Conservation (phyloP, 176 grass and related monocot species). For the Oryza punctata region DNA sequence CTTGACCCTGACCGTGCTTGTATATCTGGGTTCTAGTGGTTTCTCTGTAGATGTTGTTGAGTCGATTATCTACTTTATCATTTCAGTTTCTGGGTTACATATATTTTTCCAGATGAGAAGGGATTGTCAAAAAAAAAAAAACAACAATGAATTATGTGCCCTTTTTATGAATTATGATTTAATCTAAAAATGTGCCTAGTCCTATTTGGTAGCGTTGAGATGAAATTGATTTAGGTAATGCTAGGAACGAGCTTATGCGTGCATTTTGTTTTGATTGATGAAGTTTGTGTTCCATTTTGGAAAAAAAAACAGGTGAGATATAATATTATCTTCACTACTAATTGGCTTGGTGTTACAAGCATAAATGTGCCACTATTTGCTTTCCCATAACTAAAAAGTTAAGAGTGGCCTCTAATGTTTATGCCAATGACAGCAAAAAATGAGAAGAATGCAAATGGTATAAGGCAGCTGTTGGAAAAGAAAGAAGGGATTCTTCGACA, state of each 20-base stretch:
- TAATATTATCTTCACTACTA: constrained; percentile 3
- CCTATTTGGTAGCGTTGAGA: background rate
- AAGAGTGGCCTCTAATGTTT: constrained; percentile 29
- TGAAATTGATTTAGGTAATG: constrained; percentile 8
- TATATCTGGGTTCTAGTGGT: background rate
- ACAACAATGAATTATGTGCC: background rate
- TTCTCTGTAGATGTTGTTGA: background rate
- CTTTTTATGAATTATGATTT: background rate
- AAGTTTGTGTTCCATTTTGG: constrained; percentile 1
- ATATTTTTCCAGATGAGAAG: background rate
- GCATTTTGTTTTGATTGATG: constrained; percentile 19
- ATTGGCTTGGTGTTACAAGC: background rate
- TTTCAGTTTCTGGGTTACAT: constrained; percentile 2
- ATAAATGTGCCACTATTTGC: constrained; percentile 8
- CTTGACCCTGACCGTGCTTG: background rate
- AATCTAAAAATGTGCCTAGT: background rate
- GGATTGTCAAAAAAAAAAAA: background rate
- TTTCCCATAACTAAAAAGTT: background rate
- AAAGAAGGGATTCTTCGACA: constrained; percentile 91
- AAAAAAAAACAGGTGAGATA: constrained; percentile 1
- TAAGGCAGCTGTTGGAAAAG: constrained; percentile 85
- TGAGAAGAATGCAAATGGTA: constrained; percentile 62
- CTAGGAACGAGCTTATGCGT: background rate
- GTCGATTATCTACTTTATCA: constrained; percentile 7
- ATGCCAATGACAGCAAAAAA: constrained; percentile 59